These are phyloP conservation scores for Tricholoma sp. DNA, from an alignment of 768 basidiomycete genomes.

Conservation along the genomic window DNA sequence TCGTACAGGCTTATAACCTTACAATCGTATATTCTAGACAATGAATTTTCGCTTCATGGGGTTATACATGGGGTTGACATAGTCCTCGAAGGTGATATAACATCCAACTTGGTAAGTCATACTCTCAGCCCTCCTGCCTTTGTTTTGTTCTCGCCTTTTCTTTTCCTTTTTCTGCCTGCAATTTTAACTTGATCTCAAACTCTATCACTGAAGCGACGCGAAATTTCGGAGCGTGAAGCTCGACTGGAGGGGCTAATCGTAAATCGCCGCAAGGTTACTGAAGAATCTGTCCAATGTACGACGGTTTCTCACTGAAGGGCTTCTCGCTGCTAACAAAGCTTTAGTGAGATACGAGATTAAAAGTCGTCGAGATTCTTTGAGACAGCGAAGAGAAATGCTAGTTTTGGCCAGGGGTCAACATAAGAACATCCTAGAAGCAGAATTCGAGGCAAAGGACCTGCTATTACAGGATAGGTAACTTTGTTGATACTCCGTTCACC, in stretches of 20 bases:
- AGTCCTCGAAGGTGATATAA: constrained; percentile 36
- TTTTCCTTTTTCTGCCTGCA: not conserved
- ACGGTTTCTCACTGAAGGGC: constrained; percentile 15
- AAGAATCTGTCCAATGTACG: constrained; percentile 44
- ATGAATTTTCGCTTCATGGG: constrained; percentile 42
- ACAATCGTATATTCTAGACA: constrained; percentile 49
- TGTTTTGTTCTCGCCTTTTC: not conserved
- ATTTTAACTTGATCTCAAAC: constrained; percentile 20
- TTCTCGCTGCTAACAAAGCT: constrained; percentile 5
- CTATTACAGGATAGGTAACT: constrained; percentile 35
- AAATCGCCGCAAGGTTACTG: constrained; percentile 36
- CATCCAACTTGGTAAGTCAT: constrained; percentile 35
- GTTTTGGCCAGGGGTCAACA: constrained; percentile 36
- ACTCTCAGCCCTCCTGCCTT: constrained; percentile 6
- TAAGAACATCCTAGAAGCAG: constrained; percentile 22
- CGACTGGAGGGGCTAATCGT: constrained; percentile 46
- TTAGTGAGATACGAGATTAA: constrained; percentile 28
- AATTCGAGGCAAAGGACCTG: constrained; percentile 25
- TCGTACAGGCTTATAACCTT: constrained; percentile 44
- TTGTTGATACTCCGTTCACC: not conserved
- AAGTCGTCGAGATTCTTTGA: constrained; percentile 32
- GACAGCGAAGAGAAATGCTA: constrained; percentile 42
- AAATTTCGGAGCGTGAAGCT: constrained; percentile 61
- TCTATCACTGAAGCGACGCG: constrained; percentile 49
- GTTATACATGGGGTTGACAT: constrained; percentile 44